Conservation (phyloP, 148 eudicot genomes). For the Simmondsia chinensis region DNA sequence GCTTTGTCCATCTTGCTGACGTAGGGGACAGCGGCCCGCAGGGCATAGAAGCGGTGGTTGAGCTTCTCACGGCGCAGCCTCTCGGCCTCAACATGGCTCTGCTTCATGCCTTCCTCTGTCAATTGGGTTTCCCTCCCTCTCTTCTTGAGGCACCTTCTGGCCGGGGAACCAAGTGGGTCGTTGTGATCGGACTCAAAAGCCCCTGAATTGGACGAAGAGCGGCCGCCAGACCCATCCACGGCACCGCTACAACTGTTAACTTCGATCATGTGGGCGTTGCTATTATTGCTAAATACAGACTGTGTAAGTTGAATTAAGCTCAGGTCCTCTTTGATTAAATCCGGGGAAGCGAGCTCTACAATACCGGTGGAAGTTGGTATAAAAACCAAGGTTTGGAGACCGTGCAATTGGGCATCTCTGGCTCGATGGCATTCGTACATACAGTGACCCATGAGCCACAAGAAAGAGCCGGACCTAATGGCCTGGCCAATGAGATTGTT, state of each 20-base stretch:
- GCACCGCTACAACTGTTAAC: too few species aligned
- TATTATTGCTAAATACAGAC: constrained; percentile 15
- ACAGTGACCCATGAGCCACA: constrained; percentile 18
- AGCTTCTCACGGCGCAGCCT: constrained; percentile 47
- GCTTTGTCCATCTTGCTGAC: constrained; percentile 65
- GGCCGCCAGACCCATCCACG: too few species aligned
- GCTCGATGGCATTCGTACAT: constrained; percentile 10
- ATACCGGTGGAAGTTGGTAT: constrained; percentile 19
- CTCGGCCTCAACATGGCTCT: constrained; percentile 47
- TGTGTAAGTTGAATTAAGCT: constrained; percentile 4
- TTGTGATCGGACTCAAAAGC: too few species aligned
- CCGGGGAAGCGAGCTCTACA: constrained; percentile 23
- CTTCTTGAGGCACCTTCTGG: too few species aligned
- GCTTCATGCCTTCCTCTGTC: too few species aligned
- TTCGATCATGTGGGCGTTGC: too few species aligned
- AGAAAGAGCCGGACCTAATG: neutral
- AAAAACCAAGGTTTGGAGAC: constrained; percentile 20
- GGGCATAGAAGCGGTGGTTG: constrained; percentile 40
- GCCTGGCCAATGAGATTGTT: constrained; percentile 1
- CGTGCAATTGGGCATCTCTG: constrained; percentile 19
- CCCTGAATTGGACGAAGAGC: too few species aligned
- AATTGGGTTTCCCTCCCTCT: too few species aligned
- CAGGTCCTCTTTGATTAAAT: constrained; percentile 11
- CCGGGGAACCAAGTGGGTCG: too few species aligned
- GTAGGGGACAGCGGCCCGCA: constrained; percentile 48